phyloP scores from a whole-genome alignment of 2,329 filamentous ascomycete genomes.

The Albophoma yamanashiensis region DNA sequence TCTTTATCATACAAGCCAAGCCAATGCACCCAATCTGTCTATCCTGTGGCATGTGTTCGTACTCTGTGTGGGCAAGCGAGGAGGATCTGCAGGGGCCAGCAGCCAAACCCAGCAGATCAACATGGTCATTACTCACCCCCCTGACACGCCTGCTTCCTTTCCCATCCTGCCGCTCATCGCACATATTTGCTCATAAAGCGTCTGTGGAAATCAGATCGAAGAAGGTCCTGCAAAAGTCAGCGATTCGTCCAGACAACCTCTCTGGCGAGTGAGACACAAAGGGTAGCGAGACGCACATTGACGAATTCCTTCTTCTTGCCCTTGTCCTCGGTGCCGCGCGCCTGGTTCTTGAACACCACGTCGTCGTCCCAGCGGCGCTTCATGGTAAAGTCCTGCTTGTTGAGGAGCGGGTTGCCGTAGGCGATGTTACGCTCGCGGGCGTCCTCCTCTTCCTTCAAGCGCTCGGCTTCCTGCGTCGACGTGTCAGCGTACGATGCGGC shows the following conservation, averaged over 20 bases:
- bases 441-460: conserved; percentile 71
- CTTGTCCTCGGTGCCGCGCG: conserved; percentile 85
- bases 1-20: conserved; percentile 6
- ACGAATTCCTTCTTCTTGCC: conserved; percentile 89
- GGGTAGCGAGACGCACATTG: conserved; percentile 51
- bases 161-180: conserved; percentile 24
- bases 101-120: background rate
- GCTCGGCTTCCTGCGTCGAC: conserved; percentile 56
- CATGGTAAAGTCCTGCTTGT: conserved; percentile 78
- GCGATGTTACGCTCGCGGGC: conserved; percentile 82
- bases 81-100: conserved; percentile 8
- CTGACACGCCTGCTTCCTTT: background rate
- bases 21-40: background rate
- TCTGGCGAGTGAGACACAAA: background rate
- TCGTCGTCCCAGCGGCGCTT: conserved; percentile 97
- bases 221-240: conserved; percentile 50
- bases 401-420: conserved; percentile 82
- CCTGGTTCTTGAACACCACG: conserved; percentile 98
- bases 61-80: background rate
- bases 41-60: background rate
- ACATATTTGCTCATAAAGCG: conserved; percentile 79
- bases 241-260: background rate
- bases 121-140: background rate
- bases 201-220: conserved; percentile 95
- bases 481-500: background rate